Evolutionary conservation across 495 filamentous ascomycete species (phyloP).

Genomic region (Saxophila tyrrhenica): DNA sequence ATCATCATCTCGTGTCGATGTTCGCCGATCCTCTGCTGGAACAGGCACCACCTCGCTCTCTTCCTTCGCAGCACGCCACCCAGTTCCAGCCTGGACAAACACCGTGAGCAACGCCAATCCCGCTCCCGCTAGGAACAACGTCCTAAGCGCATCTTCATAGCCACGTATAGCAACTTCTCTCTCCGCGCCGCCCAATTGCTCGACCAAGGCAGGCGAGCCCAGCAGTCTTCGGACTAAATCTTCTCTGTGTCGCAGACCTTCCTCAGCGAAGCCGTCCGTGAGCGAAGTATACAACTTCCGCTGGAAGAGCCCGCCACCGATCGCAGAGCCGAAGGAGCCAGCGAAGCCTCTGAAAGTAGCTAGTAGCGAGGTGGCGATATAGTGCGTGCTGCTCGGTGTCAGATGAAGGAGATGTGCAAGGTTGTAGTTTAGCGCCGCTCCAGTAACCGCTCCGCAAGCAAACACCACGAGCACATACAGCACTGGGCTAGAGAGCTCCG

Average conservation of each 20-base stretch:
- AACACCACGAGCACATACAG: slow-evolving; percentile 48
- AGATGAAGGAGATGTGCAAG: slow-evolving; percentile 64
- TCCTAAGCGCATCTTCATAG: slow-evolving; percentile 48
- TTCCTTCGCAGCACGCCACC: slow-evolving; percentile 38
- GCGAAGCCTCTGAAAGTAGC: slow-evolving; percentile 66
- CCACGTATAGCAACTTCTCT: slow-evolving; percentile 48
- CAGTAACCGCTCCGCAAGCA: slow-evolving; percentile 56
- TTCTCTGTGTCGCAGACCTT: slow-evolving; percentile 34
- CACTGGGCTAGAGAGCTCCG: slow-evolving; percentile 31
- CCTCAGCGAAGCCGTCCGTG: slow-evolving; percentile 45
- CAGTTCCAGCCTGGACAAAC: slow-evolving; percentile 54
- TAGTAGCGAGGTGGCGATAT: slow-evolving; percentile 57
- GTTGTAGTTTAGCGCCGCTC: slow-evolving; percentile 63
- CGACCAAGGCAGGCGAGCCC: slow-evolving; percentile 56
- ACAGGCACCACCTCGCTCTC: slow-evolving; percentile 39
- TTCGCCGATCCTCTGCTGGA: slow-evolving; percentile 11
- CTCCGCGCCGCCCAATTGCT: slow-evolving; percentile 40
- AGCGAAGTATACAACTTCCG: slow-evolving; percentile 47
- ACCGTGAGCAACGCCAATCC: slow-evolving; percentile 44
- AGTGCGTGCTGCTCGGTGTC: slow-evolving; percentile 49
- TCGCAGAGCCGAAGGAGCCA: slow-evolving; percentile 62
- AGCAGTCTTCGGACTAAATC: slow-evolving; percentile 52
- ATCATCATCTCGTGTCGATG: neutral
- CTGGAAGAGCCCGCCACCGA: slow-evolving; percentile 64
- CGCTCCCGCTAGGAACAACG: slow-evolving; percentile 47